These are phyloP conservation scores for Solanum hybrid DNA, from an alignment of 305 asterid genomes.

Conservation along the genomic window DNA sequence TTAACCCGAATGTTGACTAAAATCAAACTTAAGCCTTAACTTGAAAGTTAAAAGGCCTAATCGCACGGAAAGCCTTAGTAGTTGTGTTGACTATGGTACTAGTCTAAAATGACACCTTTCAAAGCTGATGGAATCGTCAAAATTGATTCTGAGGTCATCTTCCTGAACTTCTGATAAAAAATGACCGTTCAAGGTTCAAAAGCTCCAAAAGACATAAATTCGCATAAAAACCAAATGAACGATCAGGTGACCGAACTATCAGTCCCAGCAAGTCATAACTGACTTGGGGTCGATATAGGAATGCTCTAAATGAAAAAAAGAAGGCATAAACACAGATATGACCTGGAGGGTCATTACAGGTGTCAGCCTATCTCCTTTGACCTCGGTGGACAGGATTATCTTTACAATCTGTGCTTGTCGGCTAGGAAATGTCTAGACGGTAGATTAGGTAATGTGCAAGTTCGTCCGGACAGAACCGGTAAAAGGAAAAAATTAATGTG, in stretches of 20 bases:
- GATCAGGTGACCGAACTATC: not conserved
- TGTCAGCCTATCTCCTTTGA: not conserved
- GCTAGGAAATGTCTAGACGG: not conserved
- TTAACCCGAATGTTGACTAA: not conserved
- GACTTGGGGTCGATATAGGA: too few species aligned
- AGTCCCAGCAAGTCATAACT: not conserved
- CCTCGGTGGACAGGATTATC: not conserved
- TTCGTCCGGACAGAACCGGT: not conserved
- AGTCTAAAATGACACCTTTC: not conserved
- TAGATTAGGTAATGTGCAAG: not conserved
- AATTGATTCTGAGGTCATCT: not conserved
- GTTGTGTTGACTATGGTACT: not conserved
- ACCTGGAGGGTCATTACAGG: too few species aligned
- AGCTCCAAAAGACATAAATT: not conserved
- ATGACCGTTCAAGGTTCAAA: not conserved
- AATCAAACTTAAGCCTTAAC: not conserved
- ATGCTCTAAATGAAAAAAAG: too few species aligned
- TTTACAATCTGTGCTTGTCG: not conserved
- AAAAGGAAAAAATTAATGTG: not conserved
- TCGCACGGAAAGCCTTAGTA: not conserved
- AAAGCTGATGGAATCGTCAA: not conserved
- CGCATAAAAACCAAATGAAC: not conserved
- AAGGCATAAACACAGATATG: too few species aligned
- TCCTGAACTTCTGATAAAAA: too few species aligned
- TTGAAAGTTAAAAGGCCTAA: not conserved